Evolutionary conservation across 768 basidiomycete genomes (phyloP), one percentile per base, ranked within the genome.

Genomic region (Boletus edulis): DNA sequence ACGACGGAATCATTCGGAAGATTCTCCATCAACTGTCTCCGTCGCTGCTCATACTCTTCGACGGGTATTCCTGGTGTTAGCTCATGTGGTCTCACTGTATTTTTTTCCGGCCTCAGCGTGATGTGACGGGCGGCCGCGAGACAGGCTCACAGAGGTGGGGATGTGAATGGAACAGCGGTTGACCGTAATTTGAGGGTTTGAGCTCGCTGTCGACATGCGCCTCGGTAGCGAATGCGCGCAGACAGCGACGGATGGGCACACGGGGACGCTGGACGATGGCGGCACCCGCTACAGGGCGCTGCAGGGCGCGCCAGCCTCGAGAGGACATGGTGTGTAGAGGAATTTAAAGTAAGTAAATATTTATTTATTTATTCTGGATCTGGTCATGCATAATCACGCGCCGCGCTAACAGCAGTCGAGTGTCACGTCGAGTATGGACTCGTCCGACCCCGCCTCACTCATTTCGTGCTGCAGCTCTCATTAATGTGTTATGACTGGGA

Each of bases 141-240:
- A 38, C 10, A 17, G 27, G 74, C 80, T 59, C 56, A 87, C 86
- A 61, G 29, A 97, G 81, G 71, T 96, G 91, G 1, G 93, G 87
- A 68, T 97, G 94, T 0, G 91, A 91, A 20, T 76, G 73, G 18
- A 78, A 80, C 12, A 87, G 75, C 0, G 94, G 92, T 67, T 96
- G 94, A 1, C 93, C 93, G 62, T 83, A 89, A 32, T 73, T 70
- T 8, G 91, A 85, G 3, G 92, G 92, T 70, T 93, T 94, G 42
- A 57, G 63, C 29, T 68, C 62, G 38, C 57, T 44, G 46, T 67
- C 65, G 39, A 66, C 13, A 40, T 17, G 22, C 10, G 59, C 67
- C 29, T 63, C 72, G 13, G 76, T 73, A n/a, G 75, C 74, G 59
- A 75, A 72, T 18, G 63, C 43, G 37, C 67, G 64, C 38, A 59